Evolutionary conservation across 495 filamentous ascomycete species (phyloP).

Genomic region (Aspergillus affinis): DNA sequence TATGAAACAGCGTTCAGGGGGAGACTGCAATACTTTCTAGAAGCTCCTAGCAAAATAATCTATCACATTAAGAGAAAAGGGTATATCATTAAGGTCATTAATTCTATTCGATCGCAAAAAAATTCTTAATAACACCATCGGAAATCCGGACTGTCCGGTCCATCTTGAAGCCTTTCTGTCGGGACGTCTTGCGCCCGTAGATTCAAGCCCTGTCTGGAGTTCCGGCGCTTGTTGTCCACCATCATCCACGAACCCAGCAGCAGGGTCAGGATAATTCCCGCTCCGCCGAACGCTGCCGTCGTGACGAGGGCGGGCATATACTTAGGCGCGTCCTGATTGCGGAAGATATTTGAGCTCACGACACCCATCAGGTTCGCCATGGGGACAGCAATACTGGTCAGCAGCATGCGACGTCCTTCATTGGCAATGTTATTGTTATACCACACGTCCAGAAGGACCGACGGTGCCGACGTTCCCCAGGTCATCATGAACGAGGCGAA

Average conservation of each 20-base stretch:
- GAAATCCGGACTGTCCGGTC: constrained; percentile 60
- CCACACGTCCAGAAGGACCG: constrained; percentile 53
- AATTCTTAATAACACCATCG: constrained; percentile 48
- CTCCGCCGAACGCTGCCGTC: constrained; percentile 67
- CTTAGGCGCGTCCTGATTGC: constrained; percentile 62
- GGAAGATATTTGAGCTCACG: constrained; percentile 69
- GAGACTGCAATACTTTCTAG: no score
- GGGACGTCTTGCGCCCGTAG: constrained; percentile 62
- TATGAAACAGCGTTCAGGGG: no score
- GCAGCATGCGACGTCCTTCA: constrained; percentile 63
- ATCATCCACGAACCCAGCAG: constrained; percentile 65
- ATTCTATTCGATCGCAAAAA: not conserved
- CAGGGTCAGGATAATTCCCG: constrained; percentile 56
- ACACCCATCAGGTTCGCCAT: constrained; percentile 76
- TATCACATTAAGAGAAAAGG: no score
- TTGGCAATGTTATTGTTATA: constrained; percentile 78
- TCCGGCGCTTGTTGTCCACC: constrained; percentile 63
- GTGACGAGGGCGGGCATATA: constrained; percentile 73
- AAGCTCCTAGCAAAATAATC: no score
- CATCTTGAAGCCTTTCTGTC: constrained; percentile 64
- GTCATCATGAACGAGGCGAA: constrained; percentile 80
- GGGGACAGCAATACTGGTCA: constrained; percentile 70
- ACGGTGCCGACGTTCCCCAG: constrained; percentile 55
- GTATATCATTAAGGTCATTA: not conserved
- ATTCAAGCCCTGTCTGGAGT: constrained; percentile 57